A percentile compares a stretch with the other conserved stretches of the same genome.
phyloP scores from a whole-genome alignment of 768 basidiomycete species.

The Pleurotus djamor region DNA sequence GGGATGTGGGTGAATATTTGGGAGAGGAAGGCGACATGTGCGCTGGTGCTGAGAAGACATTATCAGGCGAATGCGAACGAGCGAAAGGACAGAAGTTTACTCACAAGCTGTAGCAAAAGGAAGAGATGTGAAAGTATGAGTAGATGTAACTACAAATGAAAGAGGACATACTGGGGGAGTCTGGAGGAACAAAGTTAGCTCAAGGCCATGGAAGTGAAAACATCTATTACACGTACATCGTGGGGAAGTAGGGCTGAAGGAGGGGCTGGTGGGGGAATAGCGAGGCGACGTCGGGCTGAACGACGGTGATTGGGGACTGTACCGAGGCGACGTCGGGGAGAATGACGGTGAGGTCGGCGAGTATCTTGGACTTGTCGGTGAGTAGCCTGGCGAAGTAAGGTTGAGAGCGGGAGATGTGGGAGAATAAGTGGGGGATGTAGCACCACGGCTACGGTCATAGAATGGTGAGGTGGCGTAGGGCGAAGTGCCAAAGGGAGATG shows the following conservation, averaged over 20 bases:
- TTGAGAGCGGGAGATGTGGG: slow-evolving; percentile 85
- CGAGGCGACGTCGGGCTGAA: slow-evolving; percentile 90
- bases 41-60: slow-evolving; percentile 53
- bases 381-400: slow-evolving; percentile 80
- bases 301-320: slow-evolving; percentile 87
- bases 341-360: slow-evolving; percentile 84
- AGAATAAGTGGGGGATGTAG: slow-evolving; percentile 83
- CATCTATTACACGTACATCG: slow-evolving; percentile 53
- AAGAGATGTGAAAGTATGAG: slow-evolving; percentile 19
- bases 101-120: slow-evolving; percentile 52
- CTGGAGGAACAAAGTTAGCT: slow-evolving; percentile 33
- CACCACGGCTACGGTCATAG: slow-evolving; percentile 57
- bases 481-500: slow-evolving; percentile 79
- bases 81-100: slow-evolving; percentile 20
- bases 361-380: slow-evolving; percentile 84
- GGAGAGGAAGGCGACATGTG: slow-evolving; percentile 90
- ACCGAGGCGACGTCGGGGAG: slow-evolving; percentile 82
- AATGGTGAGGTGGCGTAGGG: slow-evolving; percentile 86
- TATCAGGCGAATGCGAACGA: slow-evolving; percentile 9
- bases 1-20: slow-evolving; percentile 92
- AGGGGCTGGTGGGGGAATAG: slow-evolving; percentile 88
- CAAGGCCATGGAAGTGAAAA: slow-evolving; percentile 8
- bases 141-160: neutral
- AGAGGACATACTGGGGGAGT: slow-evolving; percentile 73
- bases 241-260: slow-evolving; percentile 93